Conservation (phyloP, 1,284 basidiomycete genomes). For the Rhizoctonia solani region DNA sequence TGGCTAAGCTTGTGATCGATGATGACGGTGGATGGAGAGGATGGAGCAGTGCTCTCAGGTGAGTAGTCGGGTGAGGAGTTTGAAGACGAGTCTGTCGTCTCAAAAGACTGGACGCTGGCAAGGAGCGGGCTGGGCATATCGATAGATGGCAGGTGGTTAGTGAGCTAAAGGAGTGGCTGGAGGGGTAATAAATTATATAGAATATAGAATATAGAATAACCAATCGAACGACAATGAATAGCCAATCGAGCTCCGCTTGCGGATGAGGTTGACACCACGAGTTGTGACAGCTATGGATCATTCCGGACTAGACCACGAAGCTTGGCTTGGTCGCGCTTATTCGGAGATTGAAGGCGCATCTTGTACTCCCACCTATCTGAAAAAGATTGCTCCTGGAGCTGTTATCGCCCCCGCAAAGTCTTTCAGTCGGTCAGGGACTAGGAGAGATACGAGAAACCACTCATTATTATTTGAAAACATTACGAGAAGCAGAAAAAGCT, state of each 20-base stretch:
- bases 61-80: too few relatives aligned
- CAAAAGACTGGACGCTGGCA: too few relatives aligned
- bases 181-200: too few relatives aligned
- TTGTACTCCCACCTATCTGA: conserved; percentile 21
- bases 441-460: conserved; percentile 26
- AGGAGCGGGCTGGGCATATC: neutral
- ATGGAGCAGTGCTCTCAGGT: neutral
- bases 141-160: neutral
- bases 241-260: neutral
- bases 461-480: neutral
- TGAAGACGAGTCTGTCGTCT: too few relatives aligned
- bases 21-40: neutral
- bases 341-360: too few relatives aligned
- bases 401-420: neutral
- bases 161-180: neutral
- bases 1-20: neutral
- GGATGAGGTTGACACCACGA: too few relatives aligned
- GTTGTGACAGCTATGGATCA: too few relatives aligned
- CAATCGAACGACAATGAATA: neutral
- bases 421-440: neutral
- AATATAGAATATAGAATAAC: too few relatives aligned
- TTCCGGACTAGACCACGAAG: too few relatives aligned
- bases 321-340: neutral
- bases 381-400: neutral
- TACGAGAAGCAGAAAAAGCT: too few relatives aligned